phyloP scores from a whole-genome alignment of 768 basidiomycete species.

The Russula virescens region DNA sequence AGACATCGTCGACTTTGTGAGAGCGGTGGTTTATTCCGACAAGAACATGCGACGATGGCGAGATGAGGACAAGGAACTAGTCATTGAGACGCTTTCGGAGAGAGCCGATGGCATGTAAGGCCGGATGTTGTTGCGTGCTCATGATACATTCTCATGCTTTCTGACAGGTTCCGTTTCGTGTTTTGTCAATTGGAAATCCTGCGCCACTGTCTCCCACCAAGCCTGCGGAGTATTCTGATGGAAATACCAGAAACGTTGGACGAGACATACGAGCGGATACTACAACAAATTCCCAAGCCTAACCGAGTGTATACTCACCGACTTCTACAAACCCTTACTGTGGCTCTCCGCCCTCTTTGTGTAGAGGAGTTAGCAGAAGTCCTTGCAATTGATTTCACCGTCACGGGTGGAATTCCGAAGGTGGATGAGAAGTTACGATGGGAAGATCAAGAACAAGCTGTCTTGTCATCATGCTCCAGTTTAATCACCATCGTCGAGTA shows the following conservation, averaged over 20 bases:
- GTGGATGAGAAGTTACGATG: background rate
- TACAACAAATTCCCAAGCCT: background rate
- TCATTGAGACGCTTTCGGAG: background rate
- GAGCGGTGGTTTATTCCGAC: too few species aligned
- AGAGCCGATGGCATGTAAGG: background rate
- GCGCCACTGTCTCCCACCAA: too few species aligned
- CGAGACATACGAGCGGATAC: too few species aligned
- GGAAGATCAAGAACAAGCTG: too few species aligned
- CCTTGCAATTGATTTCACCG: background rate
- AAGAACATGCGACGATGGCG: too few species aligned
- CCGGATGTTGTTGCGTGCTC: background rate
- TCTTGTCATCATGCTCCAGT: too few species aligned
- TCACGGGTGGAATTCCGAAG: background rate
- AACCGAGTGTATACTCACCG: background rate
- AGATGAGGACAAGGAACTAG: too few species aligned
- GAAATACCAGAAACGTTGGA: too few species aligned
- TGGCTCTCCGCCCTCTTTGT: background rate
- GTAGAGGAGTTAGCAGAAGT: too few species aligned
- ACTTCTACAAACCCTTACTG: background rate
- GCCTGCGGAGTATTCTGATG: too few species aligned
- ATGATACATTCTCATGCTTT: background rate
- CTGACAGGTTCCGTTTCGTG: background rate
- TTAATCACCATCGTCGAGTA: too few species aligned
- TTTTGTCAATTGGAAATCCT: background rate
- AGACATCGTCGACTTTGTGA: too few species aligned